phyloP scores from a whole-genome alignment of 2,329 filamentous ascomycete species.

The Aspergillus bombycis region DNA sequence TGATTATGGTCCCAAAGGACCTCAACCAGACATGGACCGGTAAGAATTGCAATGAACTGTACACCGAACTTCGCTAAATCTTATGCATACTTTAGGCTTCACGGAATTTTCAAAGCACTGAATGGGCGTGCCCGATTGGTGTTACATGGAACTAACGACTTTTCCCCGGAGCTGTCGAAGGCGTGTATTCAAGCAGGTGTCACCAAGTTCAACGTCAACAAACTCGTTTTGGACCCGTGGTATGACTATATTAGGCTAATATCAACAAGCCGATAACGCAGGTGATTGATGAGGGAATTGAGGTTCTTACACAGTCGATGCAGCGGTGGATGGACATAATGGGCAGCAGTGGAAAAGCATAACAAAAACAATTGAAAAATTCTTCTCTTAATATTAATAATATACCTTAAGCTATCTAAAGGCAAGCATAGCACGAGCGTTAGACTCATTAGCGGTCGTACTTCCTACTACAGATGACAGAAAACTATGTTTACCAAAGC shows the following conservation, averaged over 20 bases:
- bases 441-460: no score
- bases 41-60: not conserved
- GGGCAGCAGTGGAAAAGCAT: conserved; percentile 22
- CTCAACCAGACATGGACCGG: conserved; percentile 53
- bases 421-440: not conserved
- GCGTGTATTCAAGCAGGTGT: conserved; percentile 56
- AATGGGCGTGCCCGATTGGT: conserved; percentile 54
- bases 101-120: conserved; percentile 50
- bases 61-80: not conserved
- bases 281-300: conserved; percentile 54
- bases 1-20: conserved; percentile 65
- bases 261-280: conserved; percentile 53
- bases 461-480: no score
- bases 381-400: not conserved
- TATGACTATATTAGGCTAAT: conserved; percentile 48
- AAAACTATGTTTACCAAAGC: no score
- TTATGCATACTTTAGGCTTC: conserved; percentile 49
- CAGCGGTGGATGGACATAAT: conserved; percentile 56
- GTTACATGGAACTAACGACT: conserved; percentile 59
- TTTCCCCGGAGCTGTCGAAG: conserved; percentile 53
- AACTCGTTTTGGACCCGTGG: conserved; percentile 49
- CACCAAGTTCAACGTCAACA: conserved; percentile 60
- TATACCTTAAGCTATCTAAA: not conserved
- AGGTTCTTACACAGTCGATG: conserved; percentile 52
- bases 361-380: not conserved